A percentile compares a stretch with the other conserved stretches of the same genome.
Conservation (phyloP, 2,329 filamentous ascomycete species). For the Coleophoma cylindrospora region DNA sequence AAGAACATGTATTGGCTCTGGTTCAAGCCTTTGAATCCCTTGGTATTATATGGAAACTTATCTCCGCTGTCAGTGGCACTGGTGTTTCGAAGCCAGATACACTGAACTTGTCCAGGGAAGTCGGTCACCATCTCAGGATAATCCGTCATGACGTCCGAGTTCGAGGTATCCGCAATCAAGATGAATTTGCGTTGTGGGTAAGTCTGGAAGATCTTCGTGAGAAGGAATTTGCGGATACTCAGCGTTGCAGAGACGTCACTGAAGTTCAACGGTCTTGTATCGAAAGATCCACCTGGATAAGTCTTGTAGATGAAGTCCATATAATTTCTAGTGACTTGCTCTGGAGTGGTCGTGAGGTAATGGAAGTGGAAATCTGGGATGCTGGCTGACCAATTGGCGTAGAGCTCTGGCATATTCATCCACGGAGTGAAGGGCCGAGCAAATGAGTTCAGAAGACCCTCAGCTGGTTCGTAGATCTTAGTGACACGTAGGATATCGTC, state of each 20-base stretch:
- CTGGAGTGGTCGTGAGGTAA: constrained; percentile 76
- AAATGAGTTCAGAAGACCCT: constrained; percentile 74
- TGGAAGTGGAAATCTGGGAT: constrained; percentile 71
- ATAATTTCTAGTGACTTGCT: constrained; percentile 72
- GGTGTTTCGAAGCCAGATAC: constrained; percentile 74
- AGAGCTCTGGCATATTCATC: constrained; percentile 78
- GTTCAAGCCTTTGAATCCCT: constrained; percentile 62
- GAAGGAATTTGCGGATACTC: constrained; percentile 63
- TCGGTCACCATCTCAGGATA: constrained; percentile 57
- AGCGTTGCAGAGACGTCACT: constrained; percentile 69
- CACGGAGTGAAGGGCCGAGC: constrained; percentile 65
- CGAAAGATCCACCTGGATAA: constrained; percentile 73
- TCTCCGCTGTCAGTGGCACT: constrained; percentile 61
- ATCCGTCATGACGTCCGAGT: constrained; percentile 69
- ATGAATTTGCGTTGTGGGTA: constrained; percentile 73
- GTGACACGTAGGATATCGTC: constrained; percentile 78
- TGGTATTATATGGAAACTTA: constrained; percentile 71
- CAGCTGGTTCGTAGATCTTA: constrained; percentile 71
- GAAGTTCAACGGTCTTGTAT: constrained; percentile 76
- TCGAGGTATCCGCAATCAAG: constrained; percentile 71
- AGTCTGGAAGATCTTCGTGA: constrained; percentile 69
- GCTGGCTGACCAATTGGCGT: constrained; percentile 67
- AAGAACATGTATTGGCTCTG: constrained; percentile 77
- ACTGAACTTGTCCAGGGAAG: constrained; percentile 68
- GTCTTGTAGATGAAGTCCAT: constrained; percentile 77